These are phyloP conservation scores for Arthrinium puccinioides DNA, from an alignment of 2,329 filamentous ascomycete genomes.

Conservation along the genomic window DNA sequence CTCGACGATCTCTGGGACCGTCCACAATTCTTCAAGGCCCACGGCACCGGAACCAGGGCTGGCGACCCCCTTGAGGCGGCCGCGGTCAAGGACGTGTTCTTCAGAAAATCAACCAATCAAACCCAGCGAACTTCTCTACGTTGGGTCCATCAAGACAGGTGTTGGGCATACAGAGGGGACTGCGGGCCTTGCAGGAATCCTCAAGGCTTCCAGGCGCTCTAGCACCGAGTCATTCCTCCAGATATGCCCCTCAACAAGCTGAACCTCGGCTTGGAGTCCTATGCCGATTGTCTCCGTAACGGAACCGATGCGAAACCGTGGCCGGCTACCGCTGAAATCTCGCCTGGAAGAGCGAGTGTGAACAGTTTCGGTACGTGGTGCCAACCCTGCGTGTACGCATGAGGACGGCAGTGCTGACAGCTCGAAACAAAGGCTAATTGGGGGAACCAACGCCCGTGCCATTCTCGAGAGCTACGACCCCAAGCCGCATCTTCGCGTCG, in stretches of 20 bases:
- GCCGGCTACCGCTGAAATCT: constrained; percentile 30
- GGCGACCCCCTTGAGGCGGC: constrained; percentile 16
- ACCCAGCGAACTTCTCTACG: too few relatives aligned
- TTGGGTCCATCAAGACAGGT: constrained; percentile 13
- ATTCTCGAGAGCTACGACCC: constrained; percentile 33
- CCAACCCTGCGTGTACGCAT: constrained; percentile 25
- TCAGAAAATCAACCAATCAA: too few relatives aligned
- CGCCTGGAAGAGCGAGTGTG: constrained; percentile 35
- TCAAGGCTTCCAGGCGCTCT: constrained; percentile 9
- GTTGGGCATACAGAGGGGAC: constrained; percentile 15
- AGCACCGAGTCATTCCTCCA: constrained; percentile 13
- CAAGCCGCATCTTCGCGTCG: neutral
- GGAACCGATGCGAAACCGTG: constrained; percentile 2
- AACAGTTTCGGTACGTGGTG: constrained; percentile 27
- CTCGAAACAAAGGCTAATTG: constrained; percentile 34
- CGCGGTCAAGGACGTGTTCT: constrained; percentile 9
- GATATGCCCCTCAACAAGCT: constrained; percentile 20
- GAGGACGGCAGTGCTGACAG: constrained; percentile 34
- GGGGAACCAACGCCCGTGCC: constrained; percentile 34
- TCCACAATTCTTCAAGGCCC: constrained; percentile 17
- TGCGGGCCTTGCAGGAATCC: constrained; percentile 12
- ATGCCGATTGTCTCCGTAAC: constrained; percentile 9
- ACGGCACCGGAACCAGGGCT: constrained; percentile 12
- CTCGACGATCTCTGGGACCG: constrained; percentile 17
- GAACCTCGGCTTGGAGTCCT: constrained; percentile 15